These are phyloP conservation scores for Cordyceps cicadae DNA, from an alignment of 2,329 filamentous ascomycete genomes.

Conservation along the genomic window DNA sequence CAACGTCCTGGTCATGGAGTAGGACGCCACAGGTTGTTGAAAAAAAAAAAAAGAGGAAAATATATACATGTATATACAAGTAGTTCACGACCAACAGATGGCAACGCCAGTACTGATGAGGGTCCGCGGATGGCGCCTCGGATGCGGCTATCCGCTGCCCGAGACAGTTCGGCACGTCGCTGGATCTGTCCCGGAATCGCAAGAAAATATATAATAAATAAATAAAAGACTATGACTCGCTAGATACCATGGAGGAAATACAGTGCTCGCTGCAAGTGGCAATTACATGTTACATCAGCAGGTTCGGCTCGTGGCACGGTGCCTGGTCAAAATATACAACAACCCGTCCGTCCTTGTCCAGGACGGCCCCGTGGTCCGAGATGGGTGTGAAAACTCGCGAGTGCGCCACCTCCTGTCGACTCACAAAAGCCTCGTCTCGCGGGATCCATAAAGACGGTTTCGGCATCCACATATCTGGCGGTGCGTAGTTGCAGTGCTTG, in stretches of 20 bases:
- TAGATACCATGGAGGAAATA: not conserved
- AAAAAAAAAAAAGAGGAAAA: too few relatives aligned
- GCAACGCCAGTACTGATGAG: not conserved
- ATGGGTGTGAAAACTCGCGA: conserved; percentile 65
- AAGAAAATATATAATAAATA: not conserved
- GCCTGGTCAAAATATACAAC: conserved; percentile 29
- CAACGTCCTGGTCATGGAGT: conserved; percentile 34
- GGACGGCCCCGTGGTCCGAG: conserved; percentile 47
- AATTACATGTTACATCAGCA: conserved; percentile 34
- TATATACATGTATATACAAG: too few relatives aligned
- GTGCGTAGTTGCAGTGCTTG: conserved; percentile 59
- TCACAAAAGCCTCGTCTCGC: conserved; percentile 64
- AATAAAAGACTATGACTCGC: not conserved
- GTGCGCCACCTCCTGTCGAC: conserved; percentile 67
- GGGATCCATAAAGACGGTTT: conserved; percentile 79
- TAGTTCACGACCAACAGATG: not conserved
- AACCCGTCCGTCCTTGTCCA: conserved; percentile 28
- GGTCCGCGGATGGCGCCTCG: not conserved
- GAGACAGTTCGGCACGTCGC: not conserved
- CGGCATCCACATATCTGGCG: conserved; percentile 50
- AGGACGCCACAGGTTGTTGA: not conserved
- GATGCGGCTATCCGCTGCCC: not conserved
- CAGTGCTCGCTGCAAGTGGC: not conserved
- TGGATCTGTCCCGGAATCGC: not conserved
- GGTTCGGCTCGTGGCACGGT: conserved; percentile 26